phyloP scores from a whole-genome alignment of 2,329 filamentous ascomycete genomes.

The Calonectria naviculata region DNA sequence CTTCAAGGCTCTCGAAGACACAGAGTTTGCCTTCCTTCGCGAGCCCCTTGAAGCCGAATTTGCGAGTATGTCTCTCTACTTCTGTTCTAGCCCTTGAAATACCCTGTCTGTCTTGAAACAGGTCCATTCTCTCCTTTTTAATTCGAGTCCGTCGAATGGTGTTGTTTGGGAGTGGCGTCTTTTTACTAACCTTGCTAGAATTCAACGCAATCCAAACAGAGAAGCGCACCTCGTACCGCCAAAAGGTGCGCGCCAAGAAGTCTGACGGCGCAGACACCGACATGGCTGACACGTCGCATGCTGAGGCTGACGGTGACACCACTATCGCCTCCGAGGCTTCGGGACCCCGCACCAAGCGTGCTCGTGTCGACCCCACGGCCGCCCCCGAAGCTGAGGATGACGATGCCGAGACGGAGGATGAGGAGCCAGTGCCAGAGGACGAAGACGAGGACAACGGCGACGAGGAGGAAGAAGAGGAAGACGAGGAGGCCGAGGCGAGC shows the following conservation, averaged over 20 bases:
- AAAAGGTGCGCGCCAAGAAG: constrained; percentile 76
- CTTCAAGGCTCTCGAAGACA: constrained; percentile 79
- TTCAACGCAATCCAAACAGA: constrained; percentile 80
- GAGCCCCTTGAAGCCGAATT: constrained; percentile 79
- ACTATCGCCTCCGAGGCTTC: constrained; percentile 46
- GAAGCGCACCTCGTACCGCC: constrained; percentile 79
- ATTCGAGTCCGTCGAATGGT: not conserved
- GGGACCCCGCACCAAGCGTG: constrained; percentile 53
- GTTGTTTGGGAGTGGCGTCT: too few relatives aligned
- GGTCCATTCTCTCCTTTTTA: not conserved
- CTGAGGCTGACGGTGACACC: constrained; percentile 48
- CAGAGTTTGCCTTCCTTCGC: constrained; percentile 80
- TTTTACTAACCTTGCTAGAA: constrained; percentile 55
- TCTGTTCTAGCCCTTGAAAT: not conserved
- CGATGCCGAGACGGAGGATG: constrained; percentile 52
- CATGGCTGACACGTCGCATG: constrained; percentile 48
- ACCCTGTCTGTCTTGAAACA: not conserved
- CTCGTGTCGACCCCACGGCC: constrained; percentile 57
- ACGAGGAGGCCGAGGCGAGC: constrained; percentile 56
- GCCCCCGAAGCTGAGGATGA: constrained; percentile 49
- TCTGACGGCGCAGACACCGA: constrained; percentile 48
- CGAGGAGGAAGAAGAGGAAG: constrained; percentile 55
- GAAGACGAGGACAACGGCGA: constrained; percentile 62
- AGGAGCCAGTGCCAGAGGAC: constrained; percentile 57
- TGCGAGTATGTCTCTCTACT: constrained; percentile 65